These are phyloP conservation scores for Trebouxia sp. DNA, from an alignment of 139 green algal species.

Conservation along the genomic window DNA sequence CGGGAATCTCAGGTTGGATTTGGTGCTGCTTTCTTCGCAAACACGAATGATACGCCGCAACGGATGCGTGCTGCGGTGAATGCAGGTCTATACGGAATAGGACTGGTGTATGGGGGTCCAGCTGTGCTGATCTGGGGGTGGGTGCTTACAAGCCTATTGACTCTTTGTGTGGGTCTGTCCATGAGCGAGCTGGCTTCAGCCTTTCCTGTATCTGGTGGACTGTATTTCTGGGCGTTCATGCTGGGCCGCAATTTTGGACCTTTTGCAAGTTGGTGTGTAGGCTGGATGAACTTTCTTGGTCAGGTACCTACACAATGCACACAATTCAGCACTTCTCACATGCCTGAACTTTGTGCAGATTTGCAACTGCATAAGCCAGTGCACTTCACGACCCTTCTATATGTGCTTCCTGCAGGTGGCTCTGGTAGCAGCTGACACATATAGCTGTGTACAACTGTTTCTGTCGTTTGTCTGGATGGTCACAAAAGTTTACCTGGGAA, in stretches of 20 bases:
- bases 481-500: background rate
- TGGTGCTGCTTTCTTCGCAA: background rate
- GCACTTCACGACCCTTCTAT: background rate
- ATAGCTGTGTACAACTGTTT: background rate
- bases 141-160: background rate
- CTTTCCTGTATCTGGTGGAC: background rate
- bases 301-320: background rate
- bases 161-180: background rate
- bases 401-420: background rate
- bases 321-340: no score
- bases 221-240: constrained; percentile 22
- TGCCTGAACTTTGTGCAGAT: background rate
- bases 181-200: constrained; percentile 8
- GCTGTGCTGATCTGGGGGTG: constrained; percentile 9
- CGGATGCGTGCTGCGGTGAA: background rate
- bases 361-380: background rate
- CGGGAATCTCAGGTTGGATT: background rate
- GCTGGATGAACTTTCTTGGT: background rate
- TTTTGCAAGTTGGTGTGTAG: constrained; percentile 6
- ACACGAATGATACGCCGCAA: background rate
- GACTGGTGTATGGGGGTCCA: background rate
- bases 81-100: background rate
- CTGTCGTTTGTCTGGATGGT: background rate
- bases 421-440: background rate
- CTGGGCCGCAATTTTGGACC: background rate